Evolutionary conservation across 2,329 filamentous ascomycete genomes (phyloP), one percentile per base, ranked within the genome.

Genomic region (Ophiocordyceps polyrhachis-furcata): DNA sequence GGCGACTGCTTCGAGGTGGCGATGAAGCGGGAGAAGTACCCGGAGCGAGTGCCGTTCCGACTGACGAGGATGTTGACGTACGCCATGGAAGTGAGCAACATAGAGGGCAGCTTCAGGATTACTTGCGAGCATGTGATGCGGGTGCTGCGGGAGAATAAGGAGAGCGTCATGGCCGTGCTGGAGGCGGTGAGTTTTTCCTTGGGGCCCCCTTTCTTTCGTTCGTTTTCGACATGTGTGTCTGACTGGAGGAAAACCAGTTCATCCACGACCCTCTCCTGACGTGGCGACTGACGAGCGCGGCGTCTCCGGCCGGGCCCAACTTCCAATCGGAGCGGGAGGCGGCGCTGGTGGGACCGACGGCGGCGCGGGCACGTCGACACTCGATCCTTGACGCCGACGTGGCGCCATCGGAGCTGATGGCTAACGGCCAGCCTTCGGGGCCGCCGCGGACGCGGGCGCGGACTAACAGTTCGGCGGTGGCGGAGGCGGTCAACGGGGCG

Each of bases 81-180:
- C 59, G 93, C 93, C 20, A 98, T 99, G 91, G 91, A 99, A 66
- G 91, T 98, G 46, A 95, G 88, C 73, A 99, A 99, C 58, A 98
- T 98, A 52, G 91, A 98, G 63, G 91, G 91, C 54, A 94, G 86
- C 63, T 99, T 94, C 71, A 79, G 93, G 48, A 96, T 94, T 47
- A 96, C 91, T 6, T 98, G 89, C 55, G 93, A 98, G 64, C 88
- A 94, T 54, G 89, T 95, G 43, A 99, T 99, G 91, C 78, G 91
- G 49, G 88, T 99, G 14, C 69, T 99, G 51, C 73, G 91, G 46
- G 87, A 91, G 52, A 98, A 98, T 64, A 98, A 98, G 65, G 91
- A 98, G 66, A 94, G 87, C 40, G 74, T 99, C 47, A 95, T 98
- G 85, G 91, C 91, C 28, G 91, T 99, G 19, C 69, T 98, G 46